Evolutionary conservation across 2,329 filamentous ascomycete species (phyloP), one percentile per base, ranked within the genome.

Genomic region (Tothia fuscella): DNA sequence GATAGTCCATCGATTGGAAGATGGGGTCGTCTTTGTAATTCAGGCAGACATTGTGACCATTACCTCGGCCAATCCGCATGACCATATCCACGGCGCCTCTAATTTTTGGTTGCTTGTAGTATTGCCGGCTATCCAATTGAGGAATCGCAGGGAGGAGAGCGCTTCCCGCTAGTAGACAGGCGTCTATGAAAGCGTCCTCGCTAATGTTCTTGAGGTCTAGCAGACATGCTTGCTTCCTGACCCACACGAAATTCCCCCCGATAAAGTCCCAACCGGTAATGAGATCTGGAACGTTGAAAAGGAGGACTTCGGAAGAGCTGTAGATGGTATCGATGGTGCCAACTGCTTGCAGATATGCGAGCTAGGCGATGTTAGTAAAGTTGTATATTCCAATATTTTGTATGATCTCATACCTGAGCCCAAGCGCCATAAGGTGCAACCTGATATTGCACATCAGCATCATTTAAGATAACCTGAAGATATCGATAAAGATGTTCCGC

Each of bases 371-470:
- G 42, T 62, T 35, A 62, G 56, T 45, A 30, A 21, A 48, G 44
- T 54, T 56, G 43, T 46, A 40, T 25, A 36, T 24, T 41, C 32
- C 30, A 41, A 12, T 5, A 14, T 7, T 16, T 10, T 5, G 16
- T 9, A n/a, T 20, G 3, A 30, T 32, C 20, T 58, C 67, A 56
- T 62, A 89, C 84, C 76, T 93, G 86, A 45, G 85, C 84, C 53
- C 82, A 80, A 28, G 88, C 86, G 59, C 82, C 87, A 66, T 86
- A 93, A 1, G 89, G 89, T 10, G 89, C 81, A 33, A 93, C 82
- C 36, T 85, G 68, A 55, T 87, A 93, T 46, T 84, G 74, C 43
- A 93, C 66, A 2, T 71, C 70, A 47, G 80, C 74, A 49, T 78
- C 67, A 51, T 73, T 70, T 39, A 96, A 69, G 42, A 89, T 78